Percentiles rank a stretch among this genome's conserved stretches.
Evolutionary conservation across 2,329 filamentous ascomycete genomes (phyloP).

Genomic region (Aspergillus alliaceus): DNA sequence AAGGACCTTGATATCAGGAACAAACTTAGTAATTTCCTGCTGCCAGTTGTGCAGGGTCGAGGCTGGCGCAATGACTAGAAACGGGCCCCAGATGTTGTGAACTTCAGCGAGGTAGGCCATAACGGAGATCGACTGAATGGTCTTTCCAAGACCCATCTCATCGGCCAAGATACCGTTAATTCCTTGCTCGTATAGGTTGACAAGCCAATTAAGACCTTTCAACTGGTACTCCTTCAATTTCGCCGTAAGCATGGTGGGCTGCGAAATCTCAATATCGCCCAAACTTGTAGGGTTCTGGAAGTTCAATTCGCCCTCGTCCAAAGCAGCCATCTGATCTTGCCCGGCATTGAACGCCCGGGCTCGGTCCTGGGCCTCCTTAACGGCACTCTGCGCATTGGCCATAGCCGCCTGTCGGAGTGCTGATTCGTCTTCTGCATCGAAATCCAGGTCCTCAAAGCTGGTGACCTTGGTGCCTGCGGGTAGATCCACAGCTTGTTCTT

Average conservation of each 20-base stretch:
- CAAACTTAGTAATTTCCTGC: slow-evolving; percentile 93
- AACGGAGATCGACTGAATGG: slow-evolving; percentile 96
- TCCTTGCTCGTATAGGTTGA: slow-evolving; percentile 97
- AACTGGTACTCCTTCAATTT: slow-evolving; percentile 98
- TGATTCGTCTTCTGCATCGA: slow-evolving; percentile 90
- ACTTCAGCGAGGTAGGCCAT: slow-evolving; percentile 98
- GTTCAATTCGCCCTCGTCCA: slow-evolving; percentile 97
- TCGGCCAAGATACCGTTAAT: slow-evolving; percentile 99
- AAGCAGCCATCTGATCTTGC: slow-evolving; percentile 64
- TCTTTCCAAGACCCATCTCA: slow-evolving; percentile 99
- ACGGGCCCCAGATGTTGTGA: slow-evolving; percentile 97
- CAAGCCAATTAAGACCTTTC: slow-evolving; percentile 98
- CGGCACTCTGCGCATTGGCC: slow-evolving; percentile 93
- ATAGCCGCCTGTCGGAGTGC: slow-evolving; percentile 78
- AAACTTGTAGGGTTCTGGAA: slow-evolving; percentile 98
- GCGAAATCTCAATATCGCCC: slow-evolving; percentile 89
- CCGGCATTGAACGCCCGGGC: slow-evolving; percentile 88
- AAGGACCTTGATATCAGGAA: slow-evolving; percentile 89
- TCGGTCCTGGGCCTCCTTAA: slow-evolving; percentile 90
- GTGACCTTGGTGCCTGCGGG: slow-evolving; percentile 71
- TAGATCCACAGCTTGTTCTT: slow-evolving; percentile 43
- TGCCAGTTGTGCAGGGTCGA: slow-evolving; percentile 99
- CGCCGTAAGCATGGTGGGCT: slow-evolving; percentile 89
- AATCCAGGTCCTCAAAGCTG: slow-evolving; percentile 90
- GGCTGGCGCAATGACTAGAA: slow-evolving; percentile 92